A percentile compares a stretch with the other conserved stretches of the same genome.
Evolutionary conservation across 495 filamentous ascomycete genomes (phyloP).

Genomic region (Lasiosphaeriaceae sp.): DNA sequence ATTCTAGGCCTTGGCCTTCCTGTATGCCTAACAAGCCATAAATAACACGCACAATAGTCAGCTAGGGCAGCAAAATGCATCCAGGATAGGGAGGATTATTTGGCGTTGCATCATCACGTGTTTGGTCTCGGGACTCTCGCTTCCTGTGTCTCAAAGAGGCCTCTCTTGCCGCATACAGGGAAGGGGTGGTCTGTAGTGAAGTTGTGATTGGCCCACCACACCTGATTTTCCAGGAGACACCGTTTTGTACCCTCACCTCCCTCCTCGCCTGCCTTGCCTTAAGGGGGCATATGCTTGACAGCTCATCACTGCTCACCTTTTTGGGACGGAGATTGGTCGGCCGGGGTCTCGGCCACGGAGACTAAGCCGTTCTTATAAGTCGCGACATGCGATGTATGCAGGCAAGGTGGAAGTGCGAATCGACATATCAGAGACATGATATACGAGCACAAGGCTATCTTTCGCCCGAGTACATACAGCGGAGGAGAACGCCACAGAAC

Average conservation of each 20-base stretch:
- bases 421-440: slow-evolving; percentile 3
- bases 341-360: neutral
- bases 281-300: slow-evolving; percentile 7
- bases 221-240: neutral
- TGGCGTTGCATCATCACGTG: slow-evolving; percentile 5
- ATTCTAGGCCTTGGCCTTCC: slow-evolving; percentile 35
- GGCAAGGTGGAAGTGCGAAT: neutral
- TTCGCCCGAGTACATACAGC: too few species aligned
- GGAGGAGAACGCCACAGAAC: too few species aligned
- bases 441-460: too few species aligned
- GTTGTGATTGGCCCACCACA: neutral
- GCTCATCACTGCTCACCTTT: slow-evolving; percentile 12
- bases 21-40: too few species aligned
- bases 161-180: neutral
- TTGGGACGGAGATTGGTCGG: neutral
- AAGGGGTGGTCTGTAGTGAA: neutral
- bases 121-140: slow-evolving; percentile 6
- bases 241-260: neutral
- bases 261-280: neutral
- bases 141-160: neutral
- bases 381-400: neutral
- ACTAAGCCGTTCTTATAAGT: slow-evolving; percentile 7
- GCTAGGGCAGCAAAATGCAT: neutral
- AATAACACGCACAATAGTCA: neutral
- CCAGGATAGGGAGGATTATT: neutral